phyloP scores from a whole-genome alignment of 192 early-diverging fungal genomes.

The Dimargaris xerosporica region DNA sequence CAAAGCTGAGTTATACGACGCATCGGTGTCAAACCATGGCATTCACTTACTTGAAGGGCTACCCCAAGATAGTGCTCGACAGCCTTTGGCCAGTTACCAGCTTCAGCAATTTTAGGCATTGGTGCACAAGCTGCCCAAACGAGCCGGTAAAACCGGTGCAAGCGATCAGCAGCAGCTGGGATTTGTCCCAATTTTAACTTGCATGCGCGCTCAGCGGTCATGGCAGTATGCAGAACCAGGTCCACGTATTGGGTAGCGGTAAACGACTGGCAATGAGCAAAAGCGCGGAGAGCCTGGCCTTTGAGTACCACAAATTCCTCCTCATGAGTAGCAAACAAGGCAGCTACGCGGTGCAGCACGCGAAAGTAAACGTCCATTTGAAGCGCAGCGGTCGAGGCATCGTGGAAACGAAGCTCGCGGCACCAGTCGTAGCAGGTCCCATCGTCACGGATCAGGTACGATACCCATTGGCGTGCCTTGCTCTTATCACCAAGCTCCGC shows the following conservation, averaged over 20 bases:
- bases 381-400: not conserved
- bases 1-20: no score
- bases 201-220: not conserved
- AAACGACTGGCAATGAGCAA: no score
- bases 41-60: no score
- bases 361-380: constrained; percentile 10
- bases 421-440: constrained; percentile 11
- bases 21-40: no score
- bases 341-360: not conserved
- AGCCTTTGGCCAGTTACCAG: no score
- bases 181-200: no score
- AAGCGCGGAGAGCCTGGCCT: not conserved
- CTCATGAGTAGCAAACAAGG: not conserved
- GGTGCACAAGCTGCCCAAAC: no score
- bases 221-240: not conserved
- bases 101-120: no score
- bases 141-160: no score
- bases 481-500: not conserved
- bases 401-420: not conserved
- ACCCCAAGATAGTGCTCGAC: no score
- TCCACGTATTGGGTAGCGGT: constrained; percentile 2
- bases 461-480: not conserved
- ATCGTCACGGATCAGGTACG: not conserved
- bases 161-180: no score
- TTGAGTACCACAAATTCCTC: not conserved